phyloP scores from a whole-genome alignment of 805 yeast species.

The Candida incommunis region DNA sequence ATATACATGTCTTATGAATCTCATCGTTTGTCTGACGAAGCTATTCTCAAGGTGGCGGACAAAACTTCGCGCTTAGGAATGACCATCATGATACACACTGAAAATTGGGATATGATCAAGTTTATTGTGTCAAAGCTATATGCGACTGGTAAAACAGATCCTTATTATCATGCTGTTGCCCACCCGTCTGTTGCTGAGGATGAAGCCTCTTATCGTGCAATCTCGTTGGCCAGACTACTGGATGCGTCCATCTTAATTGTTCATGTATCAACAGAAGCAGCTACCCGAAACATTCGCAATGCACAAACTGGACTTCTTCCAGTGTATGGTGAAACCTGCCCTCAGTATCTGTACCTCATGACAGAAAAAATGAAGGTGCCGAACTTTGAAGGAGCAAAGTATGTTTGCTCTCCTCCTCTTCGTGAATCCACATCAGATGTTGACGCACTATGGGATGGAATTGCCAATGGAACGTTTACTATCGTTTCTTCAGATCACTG shows the following conservation, averaged over 20 bases:
- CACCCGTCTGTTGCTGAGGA: constrained; percentile 33
- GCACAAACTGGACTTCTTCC: constrained; percentile 31
- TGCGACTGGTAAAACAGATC: constrained; percentile 25
- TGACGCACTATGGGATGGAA: constrained; percentile 26
- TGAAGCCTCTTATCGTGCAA: constrained; percentile 36
- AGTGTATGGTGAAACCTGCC: constrained; percentile 37
- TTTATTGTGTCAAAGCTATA: constrained; percentile 28
- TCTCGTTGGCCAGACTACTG: constrained; percentile 28
- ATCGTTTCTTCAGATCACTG: constrained; percentile 30
- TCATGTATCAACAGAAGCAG: constrained; percentile 32
- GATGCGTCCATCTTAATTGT: constrained; percentile 34
- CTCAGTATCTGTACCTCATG: constrained; percentile 33
- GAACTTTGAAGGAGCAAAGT: constrained; percentile 29
- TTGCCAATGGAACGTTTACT: constrained; percentile 29
- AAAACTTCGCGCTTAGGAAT: constrained; percentile 28
- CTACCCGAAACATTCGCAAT: constrained; percentile 26
- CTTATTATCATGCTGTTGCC: constrained; percentile 32
- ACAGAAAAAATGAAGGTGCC: constrained; percentile 23
- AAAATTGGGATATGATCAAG: constrained; percentile 32
- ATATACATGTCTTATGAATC: constrained; percentile 34
- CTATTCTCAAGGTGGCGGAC: constrained; percentile 25
- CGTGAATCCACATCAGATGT: constrained; percentile 23
- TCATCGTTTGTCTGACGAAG: constrained; percentile 27
- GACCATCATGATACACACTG: constrained; percentile 40
- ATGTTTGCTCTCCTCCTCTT: constrained; percentile 32